Evolutionary conservation across 306 rosid species (phyloP), one percentile per base, ranked within the genome.

Genomic region (Dicorynia guianensis): DNA sequence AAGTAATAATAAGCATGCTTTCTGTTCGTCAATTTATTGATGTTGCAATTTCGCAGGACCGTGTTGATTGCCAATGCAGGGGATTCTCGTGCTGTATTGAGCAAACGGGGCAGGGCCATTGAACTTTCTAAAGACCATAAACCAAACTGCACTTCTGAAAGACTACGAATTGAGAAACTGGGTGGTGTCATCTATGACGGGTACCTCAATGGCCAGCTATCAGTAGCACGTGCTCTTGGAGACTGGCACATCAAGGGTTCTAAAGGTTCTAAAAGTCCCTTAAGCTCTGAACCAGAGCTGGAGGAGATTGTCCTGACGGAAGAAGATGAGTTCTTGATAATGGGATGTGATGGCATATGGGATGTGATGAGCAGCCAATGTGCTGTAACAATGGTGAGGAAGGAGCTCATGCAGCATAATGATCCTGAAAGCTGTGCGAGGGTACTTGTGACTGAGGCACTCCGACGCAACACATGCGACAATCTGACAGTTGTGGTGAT

Each of bases 281-380:
- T 83, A n/a, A 83, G 84, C 72, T 75, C 87, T 0, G 87, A 83
- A 56, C 87, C 87, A 33, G 87, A 83, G 59, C 20, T 83, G 49
- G 76, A 79, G 66, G 87, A 83, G n/a, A 42, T 66, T 17, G 64
- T 71, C n/a, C 57, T 83, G 8, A 44, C 73, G 0, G 79, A 79
- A 46, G 87, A 83, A 14, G 87, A 83, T 34, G 87, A 83, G 63
- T 83, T 79, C 55, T 52, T 83, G 68, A 76, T 83, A 58, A 56
- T 83, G 63, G 87, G 87, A 0, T 83, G 87, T 33, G 87, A 83
- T 66, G 87, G 87, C n/a, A 65, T 83, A 44, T 83, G 87, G 87
- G 87, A 83, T 46, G 87, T 83, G 38, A 83, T 83, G 87, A 83
- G 87, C 76, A 83, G 87, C 69, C 87, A 83, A 44, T 83, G 87